Base-by-base conservation (phyloP, 345 rosid genomes). In the Gossypium anomalum region DNA sequence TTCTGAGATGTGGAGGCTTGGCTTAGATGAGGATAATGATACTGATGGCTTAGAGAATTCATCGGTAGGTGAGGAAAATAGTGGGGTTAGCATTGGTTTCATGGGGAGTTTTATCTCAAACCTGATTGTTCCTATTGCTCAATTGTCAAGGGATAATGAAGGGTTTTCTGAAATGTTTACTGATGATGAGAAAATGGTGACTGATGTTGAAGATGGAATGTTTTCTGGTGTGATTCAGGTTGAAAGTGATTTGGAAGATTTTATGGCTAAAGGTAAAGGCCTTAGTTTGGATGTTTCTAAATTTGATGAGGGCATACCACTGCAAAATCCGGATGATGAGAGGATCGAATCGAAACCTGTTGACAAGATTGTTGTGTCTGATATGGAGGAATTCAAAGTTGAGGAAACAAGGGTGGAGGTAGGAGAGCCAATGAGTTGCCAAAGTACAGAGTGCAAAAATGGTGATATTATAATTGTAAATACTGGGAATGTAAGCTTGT, bases 71-170 rank as follows among this genome's bases (percentile, higher is more conserved):
- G 81, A 44, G 27, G 76, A 51, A 70, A 76, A 51, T 72, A 80
- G 34, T 29, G 5, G 58, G 71, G 7, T 61, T 73, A 9, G 59
- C 52, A 16, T 65, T 72, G 80, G 14, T 25, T 85, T 74, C 78
- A 70, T 67, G 63, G 74, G 67, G 72, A 13, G 57, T 72, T 27
- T 34, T 67, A 78, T 75, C 74, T 78, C 81, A 38, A 77, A 74
- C 55, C 71, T 3, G 34, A 70, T 77, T 52, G 78, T 81, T 81
- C 98, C 94, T 5, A 65, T 89, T 72, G 97, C 94, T 0, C 78
- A 78, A 67, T 80, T 91, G 87, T 89, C 94, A 16, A 52, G 85
- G 69, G 90, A 93, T 51, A 90, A 86, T 75, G 97, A 89, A 74
- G 89, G 76, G 1, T 60, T 65, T 63, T 82, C 86, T 27, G 84